Percentiles rank a stretch among this genome's conserved stretches.
phyloP scores from a whole-genome alignment of 2,329 filamentous ascomycete species.

The Colletotrichum tropicicola region DNA sequence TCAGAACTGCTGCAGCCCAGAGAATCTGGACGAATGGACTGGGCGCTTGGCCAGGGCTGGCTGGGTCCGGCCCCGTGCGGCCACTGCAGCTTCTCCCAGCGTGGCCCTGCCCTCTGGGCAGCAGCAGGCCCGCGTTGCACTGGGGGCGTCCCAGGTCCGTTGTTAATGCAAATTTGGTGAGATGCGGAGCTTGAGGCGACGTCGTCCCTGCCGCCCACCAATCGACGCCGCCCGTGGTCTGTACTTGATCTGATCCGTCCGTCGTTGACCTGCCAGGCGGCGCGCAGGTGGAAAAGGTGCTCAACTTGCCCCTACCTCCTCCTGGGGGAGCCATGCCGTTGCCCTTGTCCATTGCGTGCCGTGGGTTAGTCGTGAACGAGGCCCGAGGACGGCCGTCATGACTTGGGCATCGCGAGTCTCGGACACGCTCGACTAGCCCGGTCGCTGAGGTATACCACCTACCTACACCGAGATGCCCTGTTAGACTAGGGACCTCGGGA shows the following conservation, averaged over 20 bases:
- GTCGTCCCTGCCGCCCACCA: conserved; percentile 16
- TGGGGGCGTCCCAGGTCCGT: not conserved
- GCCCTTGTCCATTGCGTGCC: not conserved
- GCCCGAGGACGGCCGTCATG: conserved; percentile 10
- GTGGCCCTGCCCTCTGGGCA: not conserved
- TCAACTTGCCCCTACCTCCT: conserved; percentile 24
- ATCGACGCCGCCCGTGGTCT: conserved; percentile 2
- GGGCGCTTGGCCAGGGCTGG: conserved; percentile 15
- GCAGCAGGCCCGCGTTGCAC: not conserved
- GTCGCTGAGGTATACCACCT: too few relatives aligned
- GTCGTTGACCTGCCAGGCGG: conserved; percentile 15
- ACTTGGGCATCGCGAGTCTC: not conserved
- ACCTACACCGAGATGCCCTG: too few relatives aligned
- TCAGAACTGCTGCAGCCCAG: conserved; percentile 28
- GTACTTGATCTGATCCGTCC: conserved; percentile 21
- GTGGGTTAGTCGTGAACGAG: conserved; percentile 4
- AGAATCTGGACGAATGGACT: conserved; percentile 20
- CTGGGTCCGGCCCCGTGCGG: conserved; percentile 1
- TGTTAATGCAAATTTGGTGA: conserved; percentile 24
- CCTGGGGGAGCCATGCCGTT: conserved; percentile 17
- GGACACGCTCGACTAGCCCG: too few relatives aligned
- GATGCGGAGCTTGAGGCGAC: conserved; percentile 25
- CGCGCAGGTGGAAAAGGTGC: conserved; percentile 17
- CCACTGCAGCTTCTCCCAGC: too few relatives aligned
- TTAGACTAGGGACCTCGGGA: conserved; percentile 18